Conservation (phyloP, 2,329 filamentous ascomycete genomes). For the Calonectria ilicicola region DNA sequence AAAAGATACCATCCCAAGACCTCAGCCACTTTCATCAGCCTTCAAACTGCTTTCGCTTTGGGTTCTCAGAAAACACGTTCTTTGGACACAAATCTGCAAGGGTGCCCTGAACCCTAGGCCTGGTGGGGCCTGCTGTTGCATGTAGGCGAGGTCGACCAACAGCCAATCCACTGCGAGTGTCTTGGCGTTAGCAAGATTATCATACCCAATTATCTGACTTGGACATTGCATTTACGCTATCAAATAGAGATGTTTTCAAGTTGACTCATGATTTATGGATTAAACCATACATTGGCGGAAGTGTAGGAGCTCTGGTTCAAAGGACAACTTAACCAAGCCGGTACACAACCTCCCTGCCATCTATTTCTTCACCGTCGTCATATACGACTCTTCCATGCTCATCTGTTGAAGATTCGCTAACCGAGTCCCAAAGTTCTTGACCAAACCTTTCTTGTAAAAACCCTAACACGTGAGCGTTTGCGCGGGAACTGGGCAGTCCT, state of each 20-base stretch:
- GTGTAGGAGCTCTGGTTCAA: too few species aligned
- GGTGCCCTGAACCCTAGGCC: not conserved
- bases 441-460: slow-evolving; percentile 16
- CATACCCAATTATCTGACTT: too few species aligned
- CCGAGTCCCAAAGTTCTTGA: not conserved
- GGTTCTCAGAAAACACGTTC: too few species aligned
- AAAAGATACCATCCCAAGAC: not conserved
- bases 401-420: not conserved
- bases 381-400: not conserved
- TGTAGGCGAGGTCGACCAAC: too few species aligned
- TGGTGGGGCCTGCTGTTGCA: not conserved
- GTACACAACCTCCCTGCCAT: not conserved
- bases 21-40: not conserved
- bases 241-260: too few species aligned
- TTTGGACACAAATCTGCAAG: not conserved
- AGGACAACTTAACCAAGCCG: not conserved
- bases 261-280: too few species aligned
- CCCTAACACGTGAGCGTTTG: slow-evolving; percentile 2
- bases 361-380: not conserved
- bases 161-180: too few species aligned
- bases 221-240: too few species aligned
- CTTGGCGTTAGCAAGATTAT: too few species aligned
- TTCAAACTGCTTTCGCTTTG: not conserved
- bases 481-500: not conserved
- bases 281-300: too few species aligned